Evolutionary conservation across 177 flowering plant species (phyloP).

Genomic region (Tripterygium wilfordii): DNA sequence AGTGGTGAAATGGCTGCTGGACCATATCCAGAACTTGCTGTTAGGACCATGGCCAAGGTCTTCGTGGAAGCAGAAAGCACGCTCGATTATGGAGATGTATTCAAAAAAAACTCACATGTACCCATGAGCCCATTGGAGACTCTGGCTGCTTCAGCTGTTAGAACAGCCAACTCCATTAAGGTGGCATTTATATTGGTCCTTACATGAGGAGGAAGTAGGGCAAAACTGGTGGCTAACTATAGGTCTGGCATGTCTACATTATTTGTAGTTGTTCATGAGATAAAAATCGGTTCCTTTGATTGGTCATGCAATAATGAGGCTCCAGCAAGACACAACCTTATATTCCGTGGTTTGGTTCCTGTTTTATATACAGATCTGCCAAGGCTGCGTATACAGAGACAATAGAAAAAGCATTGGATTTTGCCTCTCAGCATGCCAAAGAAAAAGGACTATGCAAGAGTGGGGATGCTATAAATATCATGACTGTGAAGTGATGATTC

Average conservation of each 20-base stretch:
- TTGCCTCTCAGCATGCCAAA: slow-evolving; percentile 43
- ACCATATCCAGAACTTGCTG: slow-evolving; percentile 42
- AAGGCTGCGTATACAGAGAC: slow-evolving; percentile 42
- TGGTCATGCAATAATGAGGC: slow-evolving; percentile 65
- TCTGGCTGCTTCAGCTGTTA: slow-evolving; percentile 38
- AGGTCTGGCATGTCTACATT: slow-evolving; percentile 58
- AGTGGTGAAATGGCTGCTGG: slow-evolving; percentile 49
- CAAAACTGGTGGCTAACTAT: slow-evolving; percentile 67
- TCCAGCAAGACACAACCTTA: slow-evolving; percentile 72
- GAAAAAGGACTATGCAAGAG: slow-evolving; percentile 61
- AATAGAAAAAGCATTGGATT: slow-evolving; percentile 42
- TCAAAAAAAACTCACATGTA: slow-evolving; percentile 35
- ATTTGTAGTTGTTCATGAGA: slow-evolving; percentile 66
- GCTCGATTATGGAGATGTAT: slow-evolving; percentile 36
- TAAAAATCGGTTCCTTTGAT: slow-evolving; percentile 50
- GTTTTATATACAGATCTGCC: slow-evolving; percentile 35
- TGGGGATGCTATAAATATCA: slow-evolving; percentile 84
- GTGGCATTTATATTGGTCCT: slow-evolving; percentile 53
- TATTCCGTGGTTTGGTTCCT: slow-evolving; percentile 53
- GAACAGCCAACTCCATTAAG: slow-evolving; percentile 31
- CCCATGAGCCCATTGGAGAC: slow-evolving; percentile 48
- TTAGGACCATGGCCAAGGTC: slow-evolving; percentile 37
- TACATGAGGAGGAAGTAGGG: slow-evolving; percentile 67
- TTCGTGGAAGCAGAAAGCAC: slow-evolving; percentile 43
- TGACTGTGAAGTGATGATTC: slow-evolving; percentile 55